phyloP scores from a whole-genome alignment of 306 rosid species.

The Cajanus cajan region DNA sequence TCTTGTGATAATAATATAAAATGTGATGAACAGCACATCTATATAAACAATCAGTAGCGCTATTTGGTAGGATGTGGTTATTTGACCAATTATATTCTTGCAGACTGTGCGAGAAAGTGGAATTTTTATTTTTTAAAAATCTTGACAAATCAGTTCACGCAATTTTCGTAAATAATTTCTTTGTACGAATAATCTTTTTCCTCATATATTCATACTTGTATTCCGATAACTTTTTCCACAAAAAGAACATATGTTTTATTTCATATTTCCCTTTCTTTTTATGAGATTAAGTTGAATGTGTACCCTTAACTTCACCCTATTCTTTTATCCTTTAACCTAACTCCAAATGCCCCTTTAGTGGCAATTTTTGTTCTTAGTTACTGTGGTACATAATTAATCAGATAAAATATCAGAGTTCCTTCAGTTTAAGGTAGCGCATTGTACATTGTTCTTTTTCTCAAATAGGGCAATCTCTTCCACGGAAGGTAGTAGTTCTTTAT shows the following conservation, averaged over 20 bases:
- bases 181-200: background rate
- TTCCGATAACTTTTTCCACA: background rate
- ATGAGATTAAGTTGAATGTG: background rate
- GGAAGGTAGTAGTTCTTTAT: background rate
- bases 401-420: background rate
- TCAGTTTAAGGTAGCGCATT: background rate
- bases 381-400: background rate
- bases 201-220: background rate
- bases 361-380: background rate
- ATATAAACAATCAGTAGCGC: background rate
- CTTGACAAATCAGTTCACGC: background rate
- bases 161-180: background rate
- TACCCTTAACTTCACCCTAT: background rate
- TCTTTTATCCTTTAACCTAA: background rate
- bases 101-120: background rate
- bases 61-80: background rate
- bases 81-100: background rate
- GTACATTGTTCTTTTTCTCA: background rate
- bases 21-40: background rate
- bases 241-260: background rate
- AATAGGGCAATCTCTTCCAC: background rate
- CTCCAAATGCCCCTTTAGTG: slow-evolving; percentile 17
- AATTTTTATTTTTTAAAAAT: background rate
- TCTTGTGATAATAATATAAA: background rate
- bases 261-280: background rate